Percentiles rank a stretch among this genome's conserved stretches.
Conservation (phyloP, 495 filamentous ascomycete genomes). For the Lasiosphaeris hirsuta region DNA sequence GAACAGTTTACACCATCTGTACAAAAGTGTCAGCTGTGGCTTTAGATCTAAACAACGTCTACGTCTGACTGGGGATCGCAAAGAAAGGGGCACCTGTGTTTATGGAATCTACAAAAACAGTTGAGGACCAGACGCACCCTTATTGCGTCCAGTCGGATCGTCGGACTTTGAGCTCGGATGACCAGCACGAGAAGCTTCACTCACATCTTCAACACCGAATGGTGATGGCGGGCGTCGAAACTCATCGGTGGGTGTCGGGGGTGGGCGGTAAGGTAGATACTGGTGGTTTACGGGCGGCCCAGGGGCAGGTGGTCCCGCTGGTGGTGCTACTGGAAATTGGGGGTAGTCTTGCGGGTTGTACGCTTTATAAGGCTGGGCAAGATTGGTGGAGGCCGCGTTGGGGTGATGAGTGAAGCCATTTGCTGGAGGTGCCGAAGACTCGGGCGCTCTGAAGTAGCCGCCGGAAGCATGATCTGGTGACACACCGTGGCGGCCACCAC, state of each 20-base stretch:
- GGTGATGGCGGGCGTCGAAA: slow-evolving; percentile 15
- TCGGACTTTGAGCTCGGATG: slow-evolving; percentile 21
- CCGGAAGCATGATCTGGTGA: slow-evolving; percentile 54
- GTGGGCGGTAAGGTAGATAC: background rate
- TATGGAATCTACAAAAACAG: too few species aligned
- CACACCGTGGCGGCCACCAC: slow-evolving; percentile 30
- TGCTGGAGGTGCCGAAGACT: slow-evolving; percentile 10
- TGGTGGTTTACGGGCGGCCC: background rate
- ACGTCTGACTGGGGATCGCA: background rate
- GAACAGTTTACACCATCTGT: slow-evolving; percentile 40
- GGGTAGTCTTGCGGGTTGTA: slow-evolving; percentile 40
- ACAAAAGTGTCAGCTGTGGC: slow-evolving; percentile 6
- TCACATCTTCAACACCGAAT: slow-evolving; percentile 37
- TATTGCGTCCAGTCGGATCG: slow-evolving; percentile 21
- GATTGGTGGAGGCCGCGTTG: slow-evolving; percentile 35
- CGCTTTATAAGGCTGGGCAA: slow-evolving; percentile 21
- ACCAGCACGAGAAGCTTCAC: slow-evolving; percentile 34
- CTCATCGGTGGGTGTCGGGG: background rate
- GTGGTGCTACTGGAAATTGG: slow-evolving; percentile 34
- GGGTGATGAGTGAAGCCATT: slow-evolving; percentile 41
- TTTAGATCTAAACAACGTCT: background rate
- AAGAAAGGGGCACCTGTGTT: background rate
- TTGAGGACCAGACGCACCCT: slow-evolving; percentile 30
- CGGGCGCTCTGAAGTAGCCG: slow-evolving; percentile 45
- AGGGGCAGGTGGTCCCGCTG: slow-evolving; percentile 27